Evolutionary conservation across 805 yeast species (phyloP).

Genomic region (Myxozyma kluyveri): DNA sequence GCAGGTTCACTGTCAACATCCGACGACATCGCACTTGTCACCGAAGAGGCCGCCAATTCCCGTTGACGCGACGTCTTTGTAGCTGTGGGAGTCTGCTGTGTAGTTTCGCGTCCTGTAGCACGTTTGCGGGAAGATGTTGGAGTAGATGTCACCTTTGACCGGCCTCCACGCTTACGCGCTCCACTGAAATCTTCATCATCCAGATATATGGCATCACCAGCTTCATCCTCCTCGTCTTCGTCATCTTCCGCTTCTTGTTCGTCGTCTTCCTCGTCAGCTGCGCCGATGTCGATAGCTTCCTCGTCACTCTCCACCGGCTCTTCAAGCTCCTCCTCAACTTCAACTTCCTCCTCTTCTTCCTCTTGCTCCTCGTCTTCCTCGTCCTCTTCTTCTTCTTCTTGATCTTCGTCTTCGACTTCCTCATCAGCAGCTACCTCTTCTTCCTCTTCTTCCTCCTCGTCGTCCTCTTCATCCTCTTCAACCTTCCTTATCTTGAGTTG

Average conservation of each 20-base stretch:
- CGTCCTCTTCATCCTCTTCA: constrained; percentile 4
- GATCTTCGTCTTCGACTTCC: background rate
- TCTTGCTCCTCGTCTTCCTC: constrained; percentile 8
- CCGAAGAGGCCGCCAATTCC: too few relatives aligned
- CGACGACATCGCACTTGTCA: too few relatives aligned
- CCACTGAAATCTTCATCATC: background rate
- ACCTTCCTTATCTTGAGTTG: background rate
- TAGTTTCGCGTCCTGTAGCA: too few relatives aligned
- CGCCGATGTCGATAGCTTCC: constrained; percentile 4
- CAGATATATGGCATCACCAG: constrained; percentile 3
- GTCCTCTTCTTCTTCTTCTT: constrained; percentile 5
- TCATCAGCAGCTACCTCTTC: constrained; percentile 18
- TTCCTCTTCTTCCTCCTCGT: background rate
- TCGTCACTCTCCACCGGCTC: constrained; percentile 1
- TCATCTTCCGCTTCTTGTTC: background rate
- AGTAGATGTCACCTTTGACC: too few relatives aligned
- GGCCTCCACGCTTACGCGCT: too few relatives aligned
- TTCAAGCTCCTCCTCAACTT: constrained; percentile 3
- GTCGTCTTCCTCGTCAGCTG: constrained; percentile 24
- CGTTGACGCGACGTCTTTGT: too few relatives aligned
- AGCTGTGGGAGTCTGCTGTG: too few relatives aligned
- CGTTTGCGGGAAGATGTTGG: too few relatives aligned
- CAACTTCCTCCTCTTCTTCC: constrained; percentile 1
- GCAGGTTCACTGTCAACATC: too few relatives aligned
- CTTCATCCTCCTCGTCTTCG: constrained; percentile 1